Evolutionary conservation across 345 rosid species (phyloP), one percentile per base, ranked within the genome.

Genomic region (Salix arbutifolia): DNA sequence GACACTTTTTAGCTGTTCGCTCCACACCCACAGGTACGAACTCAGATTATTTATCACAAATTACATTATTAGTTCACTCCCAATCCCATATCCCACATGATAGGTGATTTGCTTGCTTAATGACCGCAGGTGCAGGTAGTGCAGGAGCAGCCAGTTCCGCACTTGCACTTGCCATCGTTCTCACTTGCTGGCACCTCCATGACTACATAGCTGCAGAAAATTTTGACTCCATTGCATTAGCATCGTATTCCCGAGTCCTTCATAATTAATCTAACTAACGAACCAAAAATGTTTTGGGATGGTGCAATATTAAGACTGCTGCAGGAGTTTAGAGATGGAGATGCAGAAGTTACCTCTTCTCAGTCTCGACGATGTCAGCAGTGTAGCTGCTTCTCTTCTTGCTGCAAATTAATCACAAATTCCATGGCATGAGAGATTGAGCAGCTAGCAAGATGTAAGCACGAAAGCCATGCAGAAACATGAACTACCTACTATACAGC

Each of bases 161-260:
- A 94, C 89, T 91, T 89, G 97, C 98, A 94, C 73, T 88, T 80
- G 78, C 94, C 89, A 1, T 88, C 88, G 68, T 87, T 74, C 85
- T 87, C 94, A 2, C 72, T 79, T 1, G 83, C 91, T 0, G 85
- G 85, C 68, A 76, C 84, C 18, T 86, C 96, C 86, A 88, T 82
- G 64, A 69, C 67, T 46, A 86, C 81, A 79, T 70, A 79, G 93
- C 94, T 90, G 88, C 83, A 72, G 64, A 18, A 61, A 7, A 33
- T 17, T 0, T 3, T 52, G 35, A 30, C 28, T 56, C 26, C 28
- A 56, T 56, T 14, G 10, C 12, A n/a, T 56, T 8, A 56, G 26
- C 25, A n/a, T 56, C 28, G 28, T 56, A 1, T 56, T 23, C 10
- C 62, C 62, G n/a, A 8, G 58, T 52, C 58, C 3, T 52, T 19